Evolutionary conservation across 345 rosid genomes (phyloP).

Genomic region (Citrus australasica): DNA sequence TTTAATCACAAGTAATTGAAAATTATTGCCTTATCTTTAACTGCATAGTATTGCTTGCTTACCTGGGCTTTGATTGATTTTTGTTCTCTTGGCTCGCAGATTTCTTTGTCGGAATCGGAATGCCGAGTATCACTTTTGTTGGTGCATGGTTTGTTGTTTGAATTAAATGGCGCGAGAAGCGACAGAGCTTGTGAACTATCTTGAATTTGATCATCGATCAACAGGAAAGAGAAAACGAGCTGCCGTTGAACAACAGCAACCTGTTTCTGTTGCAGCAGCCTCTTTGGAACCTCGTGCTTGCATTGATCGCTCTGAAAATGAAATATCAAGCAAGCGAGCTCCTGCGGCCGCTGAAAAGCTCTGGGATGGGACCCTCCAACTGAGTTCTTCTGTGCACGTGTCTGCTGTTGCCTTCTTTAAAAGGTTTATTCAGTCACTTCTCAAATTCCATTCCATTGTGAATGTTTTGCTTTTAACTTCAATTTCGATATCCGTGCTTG

Average conservation of each 20-base stretch:
- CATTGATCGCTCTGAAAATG: neutral
- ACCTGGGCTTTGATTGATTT: neutral
- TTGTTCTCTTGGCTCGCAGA: neutral
- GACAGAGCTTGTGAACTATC: neutral
- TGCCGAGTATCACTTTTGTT: neutral
- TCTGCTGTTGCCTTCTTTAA: constrained; percentile 34
- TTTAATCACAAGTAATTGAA: neutral
- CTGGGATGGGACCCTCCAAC: constrained; percentile 34
- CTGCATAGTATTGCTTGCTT: neutral
- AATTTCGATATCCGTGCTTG: no score
- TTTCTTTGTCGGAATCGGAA: neutral
- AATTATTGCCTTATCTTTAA: neutral
- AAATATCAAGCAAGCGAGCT: constrained; percentile 9
- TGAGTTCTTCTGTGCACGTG: constrained; percentile 27
- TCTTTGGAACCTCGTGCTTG: neutral
- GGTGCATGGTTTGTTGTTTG: neutral
- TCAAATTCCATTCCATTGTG: neutral
- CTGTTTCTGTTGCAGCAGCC: neutral
- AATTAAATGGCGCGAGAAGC: neutral
- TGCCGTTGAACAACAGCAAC: neutral
- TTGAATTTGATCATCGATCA: neutral
- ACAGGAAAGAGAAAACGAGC: neutral
- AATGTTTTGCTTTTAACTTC: neutral
- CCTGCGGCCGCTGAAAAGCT: constrained; percentile 20
- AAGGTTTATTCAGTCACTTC: constrained; percentile 23